Evolutionary conservation across 129 eudicot genomes (phyloP), one percentile per base, ranked within the genome.

Genomic region (Helichrysum umbraculigerum): DNA sequence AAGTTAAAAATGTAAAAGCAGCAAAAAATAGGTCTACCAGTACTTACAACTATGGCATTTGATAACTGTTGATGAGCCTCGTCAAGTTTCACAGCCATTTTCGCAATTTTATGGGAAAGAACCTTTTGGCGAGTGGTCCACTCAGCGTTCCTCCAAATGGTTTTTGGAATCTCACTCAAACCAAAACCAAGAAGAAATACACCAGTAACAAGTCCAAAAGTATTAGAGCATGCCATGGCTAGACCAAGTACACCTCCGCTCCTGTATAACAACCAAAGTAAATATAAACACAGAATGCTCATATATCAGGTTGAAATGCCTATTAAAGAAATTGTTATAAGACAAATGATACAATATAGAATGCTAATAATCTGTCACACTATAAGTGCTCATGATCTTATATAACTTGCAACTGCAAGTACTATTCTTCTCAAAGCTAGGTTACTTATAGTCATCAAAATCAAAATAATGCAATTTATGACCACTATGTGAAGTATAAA

Each of bases 141-240:
- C 75, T 93, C 98, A 81, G 98, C 92, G 73, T 87, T 88, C 81
- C 86, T 91, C 98, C 98, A 93, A 68, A 85, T 83, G 82, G 85
- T 81, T 79, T 89, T 91, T 32, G 98, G 98, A 77, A 93, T 91
- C 78, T 93, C 98, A 57, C 93, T 88, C 76, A 93, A 87, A 59
- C 96, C 98, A 89, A 93, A 93, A 82, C 98, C 98, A 77, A 93
- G 97, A 67, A 93, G 96, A 86, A 93, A 91, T 69, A 88, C 90
- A 79, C 97, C 99, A 58, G 99, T 91, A 54, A 94, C 99, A 73
- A 94, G 99, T 83, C 99, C 99, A 83, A 94, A 94, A 41, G 99
- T 94, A 81, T 94, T 94, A 68, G 99, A 94, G 78, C 97, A 89
- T 4, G 97, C 99, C 97, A 94, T 94, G 32, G 96, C 96, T 56